phyloP scores from a whole-genome alignment of 164 flowering plant genomes.

The Vitis rupestris region DNA sequence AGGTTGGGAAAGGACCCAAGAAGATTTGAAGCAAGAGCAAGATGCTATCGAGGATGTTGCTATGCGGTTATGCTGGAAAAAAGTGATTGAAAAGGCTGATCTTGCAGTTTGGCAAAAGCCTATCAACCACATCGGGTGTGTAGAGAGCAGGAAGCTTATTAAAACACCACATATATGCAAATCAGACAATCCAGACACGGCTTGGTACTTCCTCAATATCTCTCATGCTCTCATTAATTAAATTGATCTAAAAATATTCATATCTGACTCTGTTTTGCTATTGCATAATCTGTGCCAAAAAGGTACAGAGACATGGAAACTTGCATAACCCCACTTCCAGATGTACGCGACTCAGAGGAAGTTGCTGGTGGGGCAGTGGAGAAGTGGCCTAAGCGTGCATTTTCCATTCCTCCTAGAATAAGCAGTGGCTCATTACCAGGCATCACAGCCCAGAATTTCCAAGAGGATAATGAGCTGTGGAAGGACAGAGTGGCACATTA shows the following conservation, averaged over 20 bases:
- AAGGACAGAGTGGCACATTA: constrained; percentile 64
- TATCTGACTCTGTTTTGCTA: not conserved
- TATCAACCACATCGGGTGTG: constrained; percentile 75
- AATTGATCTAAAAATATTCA: not conserved
- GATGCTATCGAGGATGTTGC: constrained; percentile 81
- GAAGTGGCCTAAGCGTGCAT: constrained; percentile 90
- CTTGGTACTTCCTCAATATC: constrained; percentile 53
- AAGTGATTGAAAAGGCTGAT: constrained; percentile 76
- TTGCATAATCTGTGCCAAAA: constrained; percentile 7
- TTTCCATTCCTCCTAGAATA: constrained; percentile 83
- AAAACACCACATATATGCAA: constrained; percentile 79
- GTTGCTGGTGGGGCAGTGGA: constrained; percentile 85
- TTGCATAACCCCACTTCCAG: constrained; percentile 93
- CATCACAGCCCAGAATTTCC: constrained; percentile 54
- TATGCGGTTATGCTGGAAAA: constrained; percentile 83
- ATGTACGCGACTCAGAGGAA: constrained; percentile 59
- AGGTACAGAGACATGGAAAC: constrained; percentile 89
- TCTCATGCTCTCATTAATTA: not conserved
- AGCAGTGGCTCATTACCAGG: constrained; percentile 63
- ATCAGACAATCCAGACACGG: constrained; percentile 68
- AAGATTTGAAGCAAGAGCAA: constrained; percentile 89
- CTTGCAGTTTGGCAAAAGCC: constrained; percentile 93
- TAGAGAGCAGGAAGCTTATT: constrained; percentile 36
- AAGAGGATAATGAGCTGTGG: constrained; percentile 76
- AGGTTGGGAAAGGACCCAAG: constrained; percentile 96